These are phyloP conservation scores for Arabis hirsuta DNA, from an alignment of 345 rosid species.

Conservation along the genomic window DNA sequence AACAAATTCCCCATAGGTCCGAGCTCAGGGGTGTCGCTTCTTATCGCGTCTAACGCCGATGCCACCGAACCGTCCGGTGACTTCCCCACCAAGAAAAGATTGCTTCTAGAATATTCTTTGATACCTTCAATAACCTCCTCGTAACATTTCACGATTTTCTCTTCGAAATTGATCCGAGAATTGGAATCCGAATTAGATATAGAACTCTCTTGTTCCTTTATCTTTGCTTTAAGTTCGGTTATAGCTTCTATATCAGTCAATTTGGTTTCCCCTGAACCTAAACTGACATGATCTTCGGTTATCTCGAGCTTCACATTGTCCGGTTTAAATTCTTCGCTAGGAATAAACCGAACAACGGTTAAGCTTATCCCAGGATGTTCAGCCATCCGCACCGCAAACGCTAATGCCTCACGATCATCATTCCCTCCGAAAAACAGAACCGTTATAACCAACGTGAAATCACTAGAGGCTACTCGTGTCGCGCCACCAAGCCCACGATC, in stretches of 20 bases:
- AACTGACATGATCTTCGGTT: slow-evolving; percentile 26
- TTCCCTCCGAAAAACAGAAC: slow-evolving; percentile 78
- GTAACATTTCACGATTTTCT: slow-evolving; percentile 42
- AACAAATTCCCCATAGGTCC: slow-evolving; percentile 45
- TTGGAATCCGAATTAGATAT: slow-evolving; percentile 10
- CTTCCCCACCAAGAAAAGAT: slow-evolving; percentile 63
- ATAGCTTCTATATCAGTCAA: slow-evolving; percentile 47
- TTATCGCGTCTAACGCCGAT: slow-evolving; percentile 39
- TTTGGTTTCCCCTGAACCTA: slow-evolving; percentile 27
- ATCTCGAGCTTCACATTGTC: slow-evolving; percentile 49
- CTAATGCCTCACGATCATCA: slow-evolving; percentile 87
- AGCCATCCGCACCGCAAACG: slow-evolving; percentile 74
- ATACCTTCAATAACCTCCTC: slow-evolving; percentile 49
- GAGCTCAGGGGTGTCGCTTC: slow-evolving; percentile 41
- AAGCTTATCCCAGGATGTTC: slow-evolving; percentile 83
- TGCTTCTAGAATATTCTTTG: slow-evolving; percentile 43
- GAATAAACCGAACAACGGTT: slow-evolving; percentile 52
- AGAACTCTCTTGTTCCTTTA: slow-evolving; percentile 35
- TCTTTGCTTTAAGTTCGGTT: slow-evolving; percentile 44
- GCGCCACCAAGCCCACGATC: slow-evolving; percentile 90
- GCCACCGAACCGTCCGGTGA: slow-evolving; percentile 53
- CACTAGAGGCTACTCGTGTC: slow-evolving; percentile 70
- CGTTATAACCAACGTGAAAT: slow-evolving; percentile 57
- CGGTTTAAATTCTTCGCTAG: slow-evolving; percentile 43
- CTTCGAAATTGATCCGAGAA: slow-evolving; percentile 48